Conservation (phyloP, 768 basidiomycete genomes). For the Russula emetica region DNA sequence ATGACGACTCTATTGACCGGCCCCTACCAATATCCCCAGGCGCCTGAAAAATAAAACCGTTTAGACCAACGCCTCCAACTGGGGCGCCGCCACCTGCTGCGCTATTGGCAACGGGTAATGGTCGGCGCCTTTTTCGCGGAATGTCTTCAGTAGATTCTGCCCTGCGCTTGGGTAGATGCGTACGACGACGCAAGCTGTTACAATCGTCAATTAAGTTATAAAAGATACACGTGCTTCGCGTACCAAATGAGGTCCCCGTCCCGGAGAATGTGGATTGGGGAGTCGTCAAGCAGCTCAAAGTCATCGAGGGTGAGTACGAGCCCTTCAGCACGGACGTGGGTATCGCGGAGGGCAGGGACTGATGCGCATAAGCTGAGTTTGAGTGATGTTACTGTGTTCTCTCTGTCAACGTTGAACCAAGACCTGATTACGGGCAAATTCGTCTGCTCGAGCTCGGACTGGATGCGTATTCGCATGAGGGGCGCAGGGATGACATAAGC, state of each 20-base stretch:
- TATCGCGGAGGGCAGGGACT: conserved; percentile 20
- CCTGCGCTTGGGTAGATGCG: conserved; percentile 16
- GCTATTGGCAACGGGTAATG: neutral
- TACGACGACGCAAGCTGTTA: conserved; percentile 18
- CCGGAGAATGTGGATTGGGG: conserved; percentile 20
- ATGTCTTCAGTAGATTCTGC: neutral
- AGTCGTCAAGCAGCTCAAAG: conserved; percentile 26
- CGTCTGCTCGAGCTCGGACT: conserved; percentile 12
- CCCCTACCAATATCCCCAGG: neutral
- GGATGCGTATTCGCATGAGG: conserved; percentile 26
- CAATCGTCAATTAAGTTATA: neutral
- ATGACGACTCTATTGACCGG: neutral
- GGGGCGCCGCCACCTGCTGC: neutral
- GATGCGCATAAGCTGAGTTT: conserved; percentile 20
- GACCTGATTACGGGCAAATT: conserved; percentile 25
- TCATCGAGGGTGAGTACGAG: conserved; percentile 25
- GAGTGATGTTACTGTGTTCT: conserved; percentile 7
- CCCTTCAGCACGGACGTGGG: conserved; percentile 7
- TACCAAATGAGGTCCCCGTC: conserved; percentile 27
- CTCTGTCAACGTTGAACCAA: conserved; percentile 21
- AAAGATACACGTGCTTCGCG: neutral
- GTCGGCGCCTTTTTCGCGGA: conserved; percentile 14
- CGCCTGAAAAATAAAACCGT: neutral
- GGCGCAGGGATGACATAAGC: conserved; percentile 21
- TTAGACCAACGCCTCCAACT: neutral